Evolutionary conservation across 164 flowering plant species (phyloP).

Genomic region (Dillenia turbinata): DNA sequence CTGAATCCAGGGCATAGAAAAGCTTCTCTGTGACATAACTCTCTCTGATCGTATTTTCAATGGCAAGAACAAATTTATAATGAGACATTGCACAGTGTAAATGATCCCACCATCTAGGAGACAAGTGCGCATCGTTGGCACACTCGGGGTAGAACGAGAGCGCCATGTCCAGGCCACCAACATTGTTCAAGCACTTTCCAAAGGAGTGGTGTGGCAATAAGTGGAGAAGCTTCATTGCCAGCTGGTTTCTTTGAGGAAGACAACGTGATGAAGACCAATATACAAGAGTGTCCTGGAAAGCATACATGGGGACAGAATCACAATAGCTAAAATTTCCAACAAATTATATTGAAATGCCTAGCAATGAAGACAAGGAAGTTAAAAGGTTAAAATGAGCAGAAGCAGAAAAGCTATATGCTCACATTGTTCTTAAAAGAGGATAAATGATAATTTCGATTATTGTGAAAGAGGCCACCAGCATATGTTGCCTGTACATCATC

Average conservation of each 20-base stretch:
- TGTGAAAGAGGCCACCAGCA: constrained; percentile 91
- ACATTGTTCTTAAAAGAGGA: constrained; percentile 71
- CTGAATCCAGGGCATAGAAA: constrained; percentile 89
- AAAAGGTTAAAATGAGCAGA: not conserved
- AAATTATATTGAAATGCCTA: not conserved
- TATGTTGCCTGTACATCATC: constrained; percentile 99
- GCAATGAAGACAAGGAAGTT: not conserved
- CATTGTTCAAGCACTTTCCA: constrained; percentile 96
- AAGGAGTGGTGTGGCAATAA: constrained; percentile 86
- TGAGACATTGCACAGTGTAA: constrained; percentile 98
- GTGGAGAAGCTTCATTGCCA: constrained; percentile 61
- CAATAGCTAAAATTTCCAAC: not conserved
- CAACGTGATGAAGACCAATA: constrained; percentile 99
- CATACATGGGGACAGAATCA: not conserved
- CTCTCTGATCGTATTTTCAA: constrained; percentile 84
- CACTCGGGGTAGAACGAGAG: constrained; percentile 79
- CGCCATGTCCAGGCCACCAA: constrained; percentile 82
- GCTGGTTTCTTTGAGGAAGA: constrained; percentile 64
- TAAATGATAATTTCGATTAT: constrained; percentile 77
- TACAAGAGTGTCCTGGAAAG: constrained; percentile 70
- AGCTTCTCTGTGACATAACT: constrained; percentile 98
- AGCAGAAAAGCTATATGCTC: constrained; percentile 18
- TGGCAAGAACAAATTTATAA: constrained; percentile 95
- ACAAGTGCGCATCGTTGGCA: constrained; percentile 29
- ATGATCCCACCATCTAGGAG: constrained; percentile 96